These are phyloP conservation scores for Euphorbia corollata DNA, from an alignment of 441 rosid species.

Conservation along the genomic window DNA sequence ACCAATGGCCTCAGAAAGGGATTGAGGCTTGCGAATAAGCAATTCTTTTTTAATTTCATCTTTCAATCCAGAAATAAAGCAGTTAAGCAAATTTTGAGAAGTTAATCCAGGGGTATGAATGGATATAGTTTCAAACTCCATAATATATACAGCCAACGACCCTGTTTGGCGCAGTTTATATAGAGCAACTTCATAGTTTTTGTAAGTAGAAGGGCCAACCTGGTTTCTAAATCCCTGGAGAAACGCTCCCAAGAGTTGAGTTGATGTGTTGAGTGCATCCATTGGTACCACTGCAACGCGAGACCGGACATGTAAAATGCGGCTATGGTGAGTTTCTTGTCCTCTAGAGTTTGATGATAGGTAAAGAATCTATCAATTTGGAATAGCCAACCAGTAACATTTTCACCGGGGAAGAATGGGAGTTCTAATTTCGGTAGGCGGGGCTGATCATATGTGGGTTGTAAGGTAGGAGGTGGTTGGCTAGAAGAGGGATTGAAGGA, in stretches of 20 bases:
- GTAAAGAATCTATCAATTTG: neutral
- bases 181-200: neutral
- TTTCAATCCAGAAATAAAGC: neutral
- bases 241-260: neutral
- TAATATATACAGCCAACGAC: neutral
- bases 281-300: neutral
- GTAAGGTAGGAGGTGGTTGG: neutral
- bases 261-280: neutral
- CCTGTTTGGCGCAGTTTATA: neutral
- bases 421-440: neutral
- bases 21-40: neutral
- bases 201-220: neutral
- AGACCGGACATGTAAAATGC: neutral
- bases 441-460: neutral
- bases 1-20: neutral
- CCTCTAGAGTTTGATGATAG: neutral
- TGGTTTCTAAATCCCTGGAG: neutral
- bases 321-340: neutral
- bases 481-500: neutral
- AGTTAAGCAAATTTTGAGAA: neutral
- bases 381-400: neutral
- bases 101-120: neutral
- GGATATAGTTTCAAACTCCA: neutral
- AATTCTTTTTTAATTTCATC: neutral
- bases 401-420: neutral